A percentile compares a stretch with the other conserved stretches of the same genome.
phyloP scores from a whole-genome alignment of 1,284 basidiomycete species.

The Gomphus bonarii region DNA sequence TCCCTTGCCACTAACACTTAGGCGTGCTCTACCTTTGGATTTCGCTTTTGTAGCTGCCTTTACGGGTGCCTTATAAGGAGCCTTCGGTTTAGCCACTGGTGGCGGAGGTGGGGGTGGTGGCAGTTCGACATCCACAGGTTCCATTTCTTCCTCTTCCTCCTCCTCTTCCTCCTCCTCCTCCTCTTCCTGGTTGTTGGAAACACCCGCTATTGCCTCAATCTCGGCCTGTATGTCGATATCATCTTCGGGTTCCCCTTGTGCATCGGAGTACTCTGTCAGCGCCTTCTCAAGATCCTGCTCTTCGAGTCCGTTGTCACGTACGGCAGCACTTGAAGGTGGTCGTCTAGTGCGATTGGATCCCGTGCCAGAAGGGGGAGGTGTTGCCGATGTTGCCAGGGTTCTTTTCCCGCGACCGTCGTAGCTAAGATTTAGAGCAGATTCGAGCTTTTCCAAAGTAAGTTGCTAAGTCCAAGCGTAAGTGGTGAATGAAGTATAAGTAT shows the following conservation, averaged over 20 bases:
- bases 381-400: not conserved
- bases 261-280: constrained; percentile 2
- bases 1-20: constrained; percentile 11
- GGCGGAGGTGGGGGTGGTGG: constrained; percentile 14
- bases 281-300: not conserved
- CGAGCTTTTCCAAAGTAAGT: constrained; percentile 65
- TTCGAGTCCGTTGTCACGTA: not conserved
- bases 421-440: constrained; percentile 45
- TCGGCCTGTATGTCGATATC: constrained; percentile 4
- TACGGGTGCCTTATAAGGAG: constrained; percentile 15
- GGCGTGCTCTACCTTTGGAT: constrained; percentile 17
- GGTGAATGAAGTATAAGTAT: not conserved
- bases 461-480: constrained; percentile 30
- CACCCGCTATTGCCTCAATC: not conserved
- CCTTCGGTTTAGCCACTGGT: constrained; percentile 14
- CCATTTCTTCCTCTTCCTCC: constrained; percentile 3
- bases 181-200: not conserved
- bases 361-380: not conserved
- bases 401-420: constrained; percentile 28
- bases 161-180: not conserved
- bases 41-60: constrained; percentile 11
- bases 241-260: constrained; percentile 8
- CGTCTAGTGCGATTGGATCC: not conserved
- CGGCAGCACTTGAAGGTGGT: not conserved
- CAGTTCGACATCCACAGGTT: constrained; percentile 10